Base-by-base conservation (phyloP, 371 early-diverging fungal genomes). In the Rhizopus sp. region DNA sequence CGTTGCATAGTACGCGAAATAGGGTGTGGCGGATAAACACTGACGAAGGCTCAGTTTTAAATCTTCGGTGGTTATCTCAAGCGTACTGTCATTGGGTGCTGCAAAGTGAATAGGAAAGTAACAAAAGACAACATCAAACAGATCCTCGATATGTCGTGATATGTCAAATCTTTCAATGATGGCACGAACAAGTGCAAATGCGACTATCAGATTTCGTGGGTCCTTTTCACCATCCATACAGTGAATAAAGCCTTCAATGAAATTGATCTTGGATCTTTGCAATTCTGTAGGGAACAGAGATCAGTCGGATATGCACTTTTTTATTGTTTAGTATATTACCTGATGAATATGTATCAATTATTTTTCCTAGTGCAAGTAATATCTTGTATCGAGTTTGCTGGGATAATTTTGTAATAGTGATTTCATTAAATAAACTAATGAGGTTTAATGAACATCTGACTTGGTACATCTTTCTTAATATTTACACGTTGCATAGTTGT, bases 161-260 rank as follows among this genome's bases (percentile, higher is more conserved):
- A 93, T 88, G 68, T 95, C 92, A 51, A 93, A 89, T 42, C 85
- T 71, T 16, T 74, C 65, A 35, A 86, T 83, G 30, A 97, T 86
- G 23, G 56, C 63, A 40, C 82, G 80, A 42, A 91, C 80, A 1
- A 89, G 73, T 38, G 85, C 78, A 73, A 99, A 99, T 0, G 90
- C 92, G 37, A 93, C 61, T 69, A 95, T 72, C 46, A 99, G 73
- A 68, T 95, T 94, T 39, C 98, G 82, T 12, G 99, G 99, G 66
- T 99, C 99, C 77, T 97, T 99, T 69, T 99, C 99, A 23, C 97
- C 97, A 62, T 98, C 98, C 83, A 99, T 85, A 34, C 85, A 80
- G 62, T 90, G 85, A n/a, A 93, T 87, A 66, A 90, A 96, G 13
- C 93, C 95, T 50, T 80, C 71, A 8, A 95, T 86, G 73, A 95